Evolutionary conservation across 1,139 yeast species (phyloP), one percentile per base, ranked within the genome.

Genomic region (Saccharomyces hybrid): DNA sequence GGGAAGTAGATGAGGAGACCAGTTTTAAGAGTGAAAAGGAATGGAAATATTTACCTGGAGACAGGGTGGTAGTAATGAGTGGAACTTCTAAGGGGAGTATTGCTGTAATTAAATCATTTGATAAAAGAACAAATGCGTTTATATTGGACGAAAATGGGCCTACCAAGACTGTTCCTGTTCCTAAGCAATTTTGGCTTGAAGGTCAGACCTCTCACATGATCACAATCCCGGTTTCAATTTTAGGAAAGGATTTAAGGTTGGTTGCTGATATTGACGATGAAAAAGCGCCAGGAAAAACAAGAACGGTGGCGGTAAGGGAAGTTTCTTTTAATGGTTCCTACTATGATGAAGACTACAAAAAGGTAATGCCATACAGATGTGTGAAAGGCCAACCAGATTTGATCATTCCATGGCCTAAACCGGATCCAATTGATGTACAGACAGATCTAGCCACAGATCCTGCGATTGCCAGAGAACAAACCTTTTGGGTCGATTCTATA

Each of bases 331-430:
- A 78, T 54, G 96, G 82, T 13, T 72, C 75, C 54, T 85, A 86
- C 68, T 91, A 80, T 70, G 96, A 90, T 68, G 82, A 81, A 51
- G 82, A 86, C 62, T 84, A 86, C 70, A 85, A 84, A 69, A 77
- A 78, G 66, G 80, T 86, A 78, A 74, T 89, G 75, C 96, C 96
- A 25, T 80, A 80, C 59, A 81, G 98, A 72, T 80, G 82, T 60
- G 89, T 91, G 16, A 78, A 81, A 61, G 90, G 88, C 63, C 74
- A 75, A 38, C 80, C 81, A 47, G 77, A 79, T 50, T 74, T 88
- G 55, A 81, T 82, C 50, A 82, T 91, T 53, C 97, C 98, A 54
- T 91, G 96, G 95, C 98, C 98, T 47, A 79, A 82, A 60, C 96
- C 96, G 1, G 84, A 82, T 42, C 76, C 78, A 6, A 73, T 75